Conservation (phyloP, 1,139 yeast species). For the Pneumocystis wakefieldiae region DNA sequence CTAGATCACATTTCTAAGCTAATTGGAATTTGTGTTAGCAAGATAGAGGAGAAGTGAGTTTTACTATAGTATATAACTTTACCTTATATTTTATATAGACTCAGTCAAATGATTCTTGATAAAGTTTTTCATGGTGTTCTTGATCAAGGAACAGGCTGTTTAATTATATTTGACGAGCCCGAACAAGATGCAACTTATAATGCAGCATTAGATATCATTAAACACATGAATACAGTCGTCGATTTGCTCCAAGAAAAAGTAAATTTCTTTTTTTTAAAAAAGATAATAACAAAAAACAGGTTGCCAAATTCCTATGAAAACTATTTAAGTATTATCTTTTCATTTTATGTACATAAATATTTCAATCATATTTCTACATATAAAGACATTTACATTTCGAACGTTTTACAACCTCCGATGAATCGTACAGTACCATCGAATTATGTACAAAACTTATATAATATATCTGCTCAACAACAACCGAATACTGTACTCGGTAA, state of each 20-base stretch:
- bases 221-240: conserved; percentile 74
- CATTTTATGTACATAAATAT: neutral
- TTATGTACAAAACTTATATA: neutral
- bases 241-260: conserved; percentile 85
- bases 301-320: neutral
- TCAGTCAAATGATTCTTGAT: conserved; percentile 92
- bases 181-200: conserved; percentile 79
- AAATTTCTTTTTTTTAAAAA: neutral
- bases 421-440: neutral
- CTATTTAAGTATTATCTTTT: neutral
- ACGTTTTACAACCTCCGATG: neutral
- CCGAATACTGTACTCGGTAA: neutral
- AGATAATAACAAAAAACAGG: neutral
- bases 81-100: conserved; percentile 14
- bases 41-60: conserved; percentile 64
- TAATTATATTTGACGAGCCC: conserved; percentile 80
- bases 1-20: conserved; percentile 73
- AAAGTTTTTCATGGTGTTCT: conserved; percentile 87
- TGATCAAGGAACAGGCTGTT: conserved; percentile 98
- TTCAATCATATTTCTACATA: neutral
- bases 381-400: neutral
- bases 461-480: neutral
- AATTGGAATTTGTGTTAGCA: conserved; percentile 75
- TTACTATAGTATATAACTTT: neutral
- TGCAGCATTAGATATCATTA: conserved; percentile 71